Base-by-base conservation (phyloP, 306 rosid species). In the Cucurbita moschata region DNA sequence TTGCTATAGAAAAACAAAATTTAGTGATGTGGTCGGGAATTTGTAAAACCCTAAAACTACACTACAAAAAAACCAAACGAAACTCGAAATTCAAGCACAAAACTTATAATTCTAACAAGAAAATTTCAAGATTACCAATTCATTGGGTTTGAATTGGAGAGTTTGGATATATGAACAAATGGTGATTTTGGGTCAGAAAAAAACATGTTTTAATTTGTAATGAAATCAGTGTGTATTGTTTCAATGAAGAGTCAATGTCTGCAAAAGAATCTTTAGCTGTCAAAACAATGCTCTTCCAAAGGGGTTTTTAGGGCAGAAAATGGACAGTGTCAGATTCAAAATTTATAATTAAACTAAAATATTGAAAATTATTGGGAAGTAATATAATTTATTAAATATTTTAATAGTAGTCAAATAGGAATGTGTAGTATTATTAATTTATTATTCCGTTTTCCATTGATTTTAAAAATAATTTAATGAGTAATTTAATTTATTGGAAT, bases 271-370 rank as follows among this genome's bases (percentile, higher is more conserved):
- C 73, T 68, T 68, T 49, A 68, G 40, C 73, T 68, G 57, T 49
- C 73, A 68, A 68, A 68, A 68, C 73, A 23, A 68, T 23, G 73
- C 73, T 68, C 55, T 68, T 44, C 73, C 73, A 68, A 68, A 12
- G 57, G 73, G 21, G 30, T 68, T 50, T 68, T 68, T 68, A 68
- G 73, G 56, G 57, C 56, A 68, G 73, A 14, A 68, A 68, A 47
- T 68, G 13, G 73, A 68, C 73, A 47, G 57, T 68, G 73, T 68
- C 73, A 68, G 73, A 68, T 68, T 21, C 72, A 12, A 47, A 4
- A 47, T 68, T 43, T 66, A 42, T 66, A 68, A 68, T 43, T 65
- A 10, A 19, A 23, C 47, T 2, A 15, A 23, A 47, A 47, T 68
- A 68, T 67, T 67, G 0, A 5, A 64, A 18, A 21, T 21, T 46